A percentile compares a stretch with the other conserved stretches of the same genome.
Conservation (phyloP, 306 rosid species). For the Cotoneaster glaucophyllus region DNA sequence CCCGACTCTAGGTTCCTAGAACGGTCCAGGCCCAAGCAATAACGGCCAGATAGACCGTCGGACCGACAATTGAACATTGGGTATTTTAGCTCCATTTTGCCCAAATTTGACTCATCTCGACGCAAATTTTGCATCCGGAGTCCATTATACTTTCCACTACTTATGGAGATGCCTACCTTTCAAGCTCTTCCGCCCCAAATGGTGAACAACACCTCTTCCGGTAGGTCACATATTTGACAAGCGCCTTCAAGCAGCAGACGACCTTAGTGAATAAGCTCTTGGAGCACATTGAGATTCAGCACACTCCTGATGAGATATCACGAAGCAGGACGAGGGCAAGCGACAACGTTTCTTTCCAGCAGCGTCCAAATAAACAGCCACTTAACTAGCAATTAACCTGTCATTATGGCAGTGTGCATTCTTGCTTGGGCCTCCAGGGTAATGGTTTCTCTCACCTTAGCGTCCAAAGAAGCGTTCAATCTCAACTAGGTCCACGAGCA, state of each 20-base stretch:
- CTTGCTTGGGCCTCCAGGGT: no score
- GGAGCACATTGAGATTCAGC: accelerated
- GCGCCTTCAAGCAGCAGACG: accelerated
- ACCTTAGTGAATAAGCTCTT: no score
- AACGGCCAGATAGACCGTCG: accelerated
- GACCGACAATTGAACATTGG: accelerated
- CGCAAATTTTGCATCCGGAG: no score
- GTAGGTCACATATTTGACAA: no score
- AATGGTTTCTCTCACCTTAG: no score
- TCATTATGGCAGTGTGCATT: accelerated
- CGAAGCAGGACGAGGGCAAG: accelerated
- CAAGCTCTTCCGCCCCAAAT: no score
- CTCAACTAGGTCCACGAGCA: no score
- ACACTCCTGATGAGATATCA: no score
- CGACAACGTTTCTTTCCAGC: no score
- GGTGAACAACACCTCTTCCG: accelerated
- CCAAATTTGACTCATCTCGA: accelerated
- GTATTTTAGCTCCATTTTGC: accelerated
- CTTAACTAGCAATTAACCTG: accelerated
- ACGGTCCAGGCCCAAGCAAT: no score
- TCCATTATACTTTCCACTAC: no score
- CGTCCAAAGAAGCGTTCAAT: accelerated
- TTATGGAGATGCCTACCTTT: no score
- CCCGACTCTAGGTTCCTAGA: accelerated
- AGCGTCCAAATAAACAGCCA: accelerated